Base-by-base conservation (phyloP, 1,139 yeast species). In the Nakaseomyces kungkrabaensis region DNA sequence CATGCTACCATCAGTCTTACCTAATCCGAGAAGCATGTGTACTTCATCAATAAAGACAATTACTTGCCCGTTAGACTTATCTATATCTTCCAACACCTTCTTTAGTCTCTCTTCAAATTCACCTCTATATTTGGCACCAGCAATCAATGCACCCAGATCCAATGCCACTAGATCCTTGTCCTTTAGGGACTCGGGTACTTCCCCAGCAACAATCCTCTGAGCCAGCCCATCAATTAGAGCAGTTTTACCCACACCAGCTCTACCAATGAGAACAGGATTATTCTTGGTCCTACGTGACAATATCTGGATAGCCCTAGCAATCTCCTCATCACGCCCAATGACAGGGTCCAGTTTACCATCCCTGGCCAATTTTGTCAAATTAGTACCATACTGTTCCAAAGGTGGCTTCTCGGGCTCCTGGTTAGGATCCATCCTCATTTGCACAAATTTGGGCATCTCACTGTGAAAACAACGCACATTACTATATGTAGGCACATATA, bases 211-310 rank as follows among this genome's bases (percentile, higher is more conserved):
- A 50, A 92, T 89, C 59, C 97, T 72, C 68, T 92, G 97, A 0
- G 97, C 97, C 47, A 92, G 73, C 0, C 97, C 98, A 67, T 92
- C 98, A 80, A 92, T 85, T 49, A 92, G 82, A 5, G 97, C 95
- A 0, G 97, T 92, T 68, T 92, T 92, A 70, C 98, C 98, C 0
- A 96, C 94, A 69, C 98, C 98, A 0, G 98, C 97, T 56, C 86
- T 81, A 54, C 97, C 98, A 48, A 90, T 88, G 48, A 92, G 69
- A 0, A 92, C 95, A 0, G 97, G 97, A 63, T 92, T 92, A 63
- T 90, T 90, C 67, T 92, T 92, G 1, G 97, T 89, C 64, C 98
- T 75, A 58, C 98, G 74, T 0, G 96, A 87, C 46, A 92, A 71
- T 49, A 92, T 89, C 66, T 92, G 97, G 50, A 92, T 83, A 0